A percentile compares a stretch with the other conserved stretches of the same genome.
phyloP scores from a whole-genome alignment of 75 land plant species.

The Sequoia sempervirens region DNA sequence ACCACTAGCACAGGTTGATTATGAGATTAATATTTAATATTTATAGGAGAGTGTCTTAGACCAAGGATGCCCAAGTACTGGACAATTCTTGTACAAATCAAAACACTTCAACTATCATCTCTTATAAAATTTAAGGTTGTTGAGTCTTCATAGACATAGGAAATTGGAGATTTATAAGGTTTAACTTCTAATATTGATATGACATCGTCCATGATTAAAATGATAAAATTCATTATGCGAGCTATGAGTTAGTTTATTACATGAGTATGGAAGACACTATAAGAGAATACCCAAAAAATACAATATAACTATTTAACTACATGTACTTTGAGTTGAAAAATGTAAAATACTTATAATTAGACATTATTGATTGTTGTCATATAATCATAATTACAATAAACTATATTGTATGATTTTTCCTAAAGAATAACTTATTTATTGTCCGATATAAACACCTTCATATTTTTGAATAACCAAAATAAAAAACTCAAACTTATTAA shows the following conservation, averaged over 20 bases:
- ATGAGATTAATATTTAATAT: background rate
- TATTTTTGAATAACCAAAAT: too few relatives aligned
- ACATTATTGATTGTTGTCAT: background rate
- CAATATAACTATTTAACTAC: background rate
- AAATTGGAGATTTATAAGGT: background rate
- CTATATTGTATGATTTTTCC: background rate
- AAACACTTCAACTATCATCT: background rate
- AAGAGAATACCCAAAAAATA: background rate
- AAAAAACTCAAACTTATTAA: background rate
- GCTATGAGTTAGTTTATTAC: background rate
- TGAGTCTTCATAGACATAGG: background rate
- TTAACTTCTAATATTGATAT: too few relatives aligned
- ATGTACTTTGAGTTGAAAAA: slow-evolving; percentile 56
- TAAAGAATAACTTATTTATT: background rate
- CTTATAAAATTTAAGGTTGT: background rate
- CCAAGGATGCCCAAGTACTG: background rate
- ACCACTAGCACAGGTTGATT: background rate
- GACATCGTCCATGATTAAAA: too few relatives aligned
- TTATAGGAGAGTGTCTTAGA: background rate
- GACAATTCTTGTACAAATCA: background rate
- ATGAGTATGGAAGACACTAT: background rate
- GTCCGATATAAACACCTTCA: slow-evolving; percentile 50
- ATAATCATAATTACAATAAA: background rate
- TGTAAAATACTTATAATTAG: slow-evolving; percentile 2
- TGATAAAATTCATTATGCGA: background rate